Conservation (phyloP, 345 rosid genomes). For the Mallotus nudiflorus region DNA sequence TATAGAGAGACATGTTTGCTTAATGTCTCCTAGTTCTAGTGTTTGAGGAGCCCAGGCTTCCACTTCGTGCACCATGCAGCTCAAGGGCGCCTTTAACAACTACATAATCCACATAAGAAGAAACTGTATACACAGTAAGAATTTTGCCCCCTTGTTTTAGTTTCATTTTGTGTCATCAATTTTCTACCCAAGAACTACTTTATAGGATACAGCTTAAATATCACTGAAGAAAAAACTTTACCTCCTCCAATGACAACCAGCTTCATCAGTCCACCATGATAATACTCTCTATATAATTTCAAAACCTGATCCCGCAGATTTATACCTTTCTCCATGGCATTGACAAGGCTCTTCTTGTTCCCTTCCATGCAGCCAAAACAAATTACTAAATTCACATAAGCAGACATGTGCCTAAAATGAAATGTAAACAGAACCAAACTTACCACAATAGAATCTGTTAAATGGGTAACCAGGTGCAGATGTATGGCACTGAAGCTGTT, state of each 20-base stretch:
- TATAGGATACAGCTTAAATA: constrained; percentile 12
- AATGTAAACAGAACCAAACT: constrained; percentile 34
- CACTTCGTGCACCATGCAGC: too few relatives aligned
- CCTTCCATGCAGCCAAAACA: constrained; percentile 51
- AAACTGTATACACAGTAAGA: too few relatives aligned
- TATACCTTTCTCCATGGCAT: constrained; percentile 84
- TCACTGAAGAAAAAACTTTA: constrained; percentile 28
- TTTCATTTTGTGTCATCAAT: constrained; percentile 9
- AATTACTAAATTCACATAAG: constrained; percentile 12
- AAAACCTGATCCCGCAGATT: constrained; percentile 71
- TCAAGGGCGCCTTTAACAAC: too few relatives aligned
- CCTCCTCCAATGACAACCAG: constrained; percentile 98
- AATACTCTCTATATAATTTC: constrained; percentile 63
- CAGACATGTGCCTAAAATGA: constrained; percentile 22
- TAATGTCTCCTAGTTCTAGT: too few relatives aligned
- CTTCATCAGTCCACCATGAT: constrained; percentile 92
- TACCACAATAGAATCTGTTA: constrained; percentile 89
- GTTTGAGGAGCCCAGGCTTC: too few relatives aligned
- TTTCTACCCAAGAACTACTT: background rate
- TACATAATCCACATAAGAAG: too few relatives aligned
- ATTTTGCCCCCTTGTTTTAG: background rate
- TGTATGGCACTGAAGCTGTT: constrained; percentile 92
- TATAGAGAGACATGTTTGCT: too few relatives aligned
- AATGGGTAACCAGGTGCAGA: constrained; percentile 68
- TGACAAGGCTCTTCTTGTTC: constrained; percentile 85